Base-by-base conservation (phyloP, 257 asterid species). In the Paraleonurus japonicus region DNA sequence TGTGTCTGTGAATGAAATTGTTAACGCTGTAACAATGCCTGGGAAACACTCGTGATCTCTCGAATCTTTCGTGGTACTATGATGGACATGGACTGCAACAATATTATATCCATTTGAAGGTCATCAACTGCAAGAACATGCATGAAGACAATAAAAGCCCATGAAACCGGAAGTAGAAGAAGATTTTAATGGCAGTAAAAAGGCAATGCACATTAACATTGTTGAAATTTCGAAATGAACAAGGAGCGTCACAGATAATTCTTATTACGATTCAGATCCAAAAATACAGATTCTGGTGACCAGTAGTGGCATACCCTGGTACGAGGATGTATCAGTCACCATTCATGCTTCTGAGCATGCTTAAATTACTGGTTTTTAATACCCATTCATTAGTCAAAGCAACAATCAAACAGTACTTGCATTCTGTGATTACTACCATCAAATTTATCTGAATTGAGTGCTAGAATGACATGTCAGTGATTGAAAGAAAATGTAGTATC, bases 61-160 rank as follows among this genome's bases (percentile, higher is more conserved):
- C 84, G 33, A 67, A 69, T 71, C 71, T 71, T 71, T 80, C 85
- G 57, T 67, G 75, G 75, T 65, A 74, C 84, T 45, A 65, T 51
- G 57, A 77, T 65, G 55, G 85, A 81, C 55, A 73, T 26, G 61
- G 81, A 43, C 51, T 81, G 87, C 67, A 82, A 65, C 72, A 54
- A 43, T 27, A 76, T 75, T 65, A 53, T 70, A 79, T 84, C 84
- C 81, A 85, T 81, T 72, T 58, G 74, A 64, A 75, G 32, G 83
- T 78, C 90, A 85, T 82, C 70, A 78, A 78, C 96, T 89, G 90
- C 86, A 85, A 70, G 12, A 80, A 69, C 47, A 59, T 37, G 64
- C 57, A 55, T 5, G 27, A 19, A 32, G 30, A 65, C 28, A 75
- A 4, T 19, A 57, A 67, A 45, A 54, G 78, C 66, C 73, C 69